Conservation (phyloP, 768 basidiomycete species). For the Tulasnella sp. region DNA sequence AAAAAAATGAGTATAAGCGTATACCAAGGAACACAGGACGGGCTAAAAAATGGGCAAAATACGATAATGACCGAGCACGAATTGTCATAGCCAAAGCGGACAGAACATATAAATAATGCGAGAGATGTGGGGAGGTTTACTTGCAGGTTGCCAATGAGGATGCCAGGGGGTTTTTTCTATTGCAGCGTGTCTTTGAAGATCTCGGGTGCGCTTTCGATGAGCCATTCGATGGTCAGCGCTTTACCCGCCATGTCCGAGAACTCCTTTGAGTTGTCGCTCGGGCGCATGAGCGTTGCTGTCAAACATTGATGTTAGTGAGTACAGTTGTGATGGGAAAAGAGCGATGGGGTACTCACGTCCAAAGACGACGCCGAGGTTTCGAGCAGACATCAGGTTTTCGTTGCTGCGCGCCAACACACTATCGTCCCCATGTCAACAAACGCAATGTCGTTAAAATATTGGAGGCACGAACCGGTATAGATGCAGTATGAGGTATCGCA, state of each 20-base stretch:
- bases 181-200: slow-evolving; percentile 5
- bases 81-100: too few species aligned
- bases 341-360: slow-evolving; percentile 58
- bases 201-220: slow-evolving; percentile 72
- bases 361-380: slow-evolving; percentile 94
- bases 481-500: slow-evolving; percentile 74
- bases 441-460: not conserved
- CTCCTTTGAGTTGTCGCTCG: slow-evolving; percentile 71
- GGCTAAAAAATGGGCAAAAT: too few species aligned
- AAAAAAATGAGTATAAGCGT: too few species aligned
- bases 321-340: not conserved
- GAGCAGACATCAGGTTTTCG: slow-evolving; percentile 82
- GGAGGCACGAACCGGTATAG: slow-evolving; percentile 52
- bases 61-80: too few species aligned
- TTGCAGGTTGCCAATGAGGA: too few species aligned
- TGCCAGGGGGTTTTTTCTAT: too few species aligned
- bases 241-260: slow-evolving; percentile 98
- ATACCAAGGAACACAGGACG: too few species aligned
- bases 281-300: slow-evolving; percentile 86
- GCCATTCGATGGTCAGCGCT: slow-evolving; percentile 85
- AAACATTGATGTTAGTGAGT: slow-evolving; percentile 16
- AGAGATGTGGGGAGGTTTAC: too few species aligned
- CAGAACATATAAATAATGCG: too few species aligned
- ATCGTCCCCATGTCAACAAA: not conserved
- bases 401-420: slow-evolving; percentile 54